Evolutionary conservation across 352 stramenopile genomes (phyloP).

Genomic region (Pythium folliculosum): DNA sequence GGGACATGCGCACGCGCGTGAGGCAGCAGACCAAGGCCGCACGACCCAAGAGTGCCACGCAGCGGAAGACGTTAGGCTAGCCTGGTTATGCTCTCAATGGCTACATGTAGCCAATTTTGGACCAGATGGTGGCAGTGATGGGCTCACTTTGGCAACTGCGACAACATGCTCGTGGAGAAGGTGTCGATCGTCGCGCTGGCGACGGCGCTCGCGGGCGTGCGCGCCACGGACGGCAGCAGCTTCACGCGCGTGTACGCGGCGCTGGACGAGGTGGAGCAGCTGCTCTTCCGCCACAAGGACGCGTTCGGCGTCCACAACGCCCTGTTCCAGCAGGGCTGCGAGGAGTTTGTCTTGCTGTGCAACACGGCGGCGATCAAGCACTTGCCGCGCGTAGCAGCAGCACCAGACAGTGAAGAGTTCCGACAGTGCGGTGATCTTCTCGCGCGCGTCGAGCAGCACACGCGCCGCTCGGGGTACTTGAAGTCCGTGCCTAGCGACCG

Average conservation of each 20-base stretch:
- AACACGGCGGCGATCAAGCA: slow-evolving; percentile 61
- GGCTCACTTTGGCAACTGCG: background rate
- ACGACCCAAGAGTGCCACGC: background rate
- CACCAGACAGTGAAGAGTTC: slow-evolving; percentile 18
- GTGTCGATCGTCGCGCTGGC: slow-evolving; percentile 48
- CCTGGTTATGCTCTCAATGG: background rate
- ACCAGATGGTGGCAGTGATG: background rate
- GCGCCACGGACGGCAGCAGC: slow-evolving; percentile 9
- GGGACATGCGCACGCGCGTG: background rate
- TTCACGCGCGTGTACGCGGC: slow-evolving; percentile 28
- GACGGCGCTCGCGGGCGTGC: slow-evolving; percentile 38
- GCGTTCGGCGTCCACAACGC: slow-evolving; percentile 38
- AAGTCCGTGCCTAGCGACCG: slow-evolving; percentile 24
- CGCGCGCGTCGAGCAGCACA: slow-evolving; percentile 54
- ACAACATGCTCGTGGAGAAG: slow-evolving; percentile 31
- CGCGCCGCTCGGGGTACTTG: slow-evolving; percentile 45
- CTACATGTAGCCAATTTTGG: slow-evolving; percentile 10
- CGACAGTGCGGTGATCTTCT: slow-evolving; percentile 25
- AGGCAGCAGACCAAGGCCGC: background rate
- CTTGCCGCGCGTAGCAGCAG: slow-evolving; percentile 22
- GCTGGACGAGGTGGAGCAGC: slow-evolving; percentile 41
- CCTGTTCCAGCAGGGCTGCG: slow-evolving; percentile 55
- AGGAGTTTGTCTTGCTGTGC: slow-evolving; percentile 66
- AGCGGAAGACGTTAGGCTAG: background rate
- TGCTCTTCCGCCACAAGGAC: slow-evolving; percentile 54